Evolutionary conservation across 768 basidiomycete genomes (phyloP).

Genomic region (Pisolithus microcarpus): DNA sequence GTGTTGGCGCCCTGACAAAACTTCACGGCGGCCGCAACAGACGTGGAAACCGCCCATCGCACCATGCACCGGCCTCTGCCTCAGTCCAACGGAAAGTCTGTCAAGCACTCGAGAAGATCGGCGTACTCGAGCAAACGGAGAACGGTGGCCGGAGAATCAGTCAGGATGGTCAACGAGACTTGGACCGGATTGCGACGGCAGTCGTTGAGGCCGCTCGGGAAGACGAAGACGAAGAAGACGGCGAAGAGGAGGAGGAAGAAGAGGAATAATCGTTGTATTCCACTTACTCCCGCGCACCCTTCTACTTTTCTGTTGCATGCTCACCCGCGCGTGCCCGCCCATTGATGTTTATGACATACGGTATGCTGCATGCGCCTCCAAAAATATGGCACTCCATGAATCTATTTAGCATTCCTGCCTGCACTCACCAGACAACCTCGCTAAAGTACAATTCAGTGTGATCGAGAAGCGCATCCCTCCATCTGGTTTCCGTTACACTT

Average conservation of each 20-base stretch:
- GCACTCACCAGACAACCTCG: neutral
- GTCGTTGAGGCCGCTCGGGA: constrained; percentile 75
- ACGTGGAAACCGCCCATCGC: constrained; percentile 93
- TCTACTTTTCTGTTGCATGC: constrained; percentile 16
- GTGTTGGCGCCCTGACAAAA: constrained; percentile 89
- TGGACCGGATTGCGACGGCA: constrained; percentile 89
- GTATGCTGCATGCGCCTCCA: constrained; percentile 33
- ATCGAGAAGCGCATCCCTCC: too few species aligned
- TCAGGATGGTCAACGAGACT: constrained; percentile 94
- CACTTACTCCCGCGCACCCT: constrained; percentile 8
- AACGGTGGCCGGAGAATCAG: constrained; percentile 94
- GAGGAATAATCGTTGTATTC: constrained; percentile 23
- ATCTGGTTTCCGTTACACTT: too few species aligned
- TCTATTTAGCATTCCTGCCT: neutral
- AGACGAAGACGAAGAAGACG: constrained; percentile 69
- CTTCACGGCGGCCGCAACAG: constrained; percentile 95
- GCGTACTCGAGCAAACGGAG: constrained; percentile 87
- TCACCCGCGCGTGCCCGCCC: constrained; percentile 13
- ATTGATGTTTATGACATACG: constrained; percentile 28
- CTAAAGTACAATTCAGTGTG: neutral
- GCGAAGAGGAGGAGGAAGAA: constrained; percentile 54
- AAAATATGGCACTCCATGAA: constrained; percentile 24
- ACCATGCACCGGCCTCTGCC: constrained; percentile 81
- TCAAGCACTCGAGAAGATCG: constrained; percentile 97
- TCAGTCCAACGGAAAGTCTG: constrained; percentile 92